Base-by-base conservation (phyloP, 2,329 filamentous ascomycete species). In the Xylariaceae sp. region DNA sequence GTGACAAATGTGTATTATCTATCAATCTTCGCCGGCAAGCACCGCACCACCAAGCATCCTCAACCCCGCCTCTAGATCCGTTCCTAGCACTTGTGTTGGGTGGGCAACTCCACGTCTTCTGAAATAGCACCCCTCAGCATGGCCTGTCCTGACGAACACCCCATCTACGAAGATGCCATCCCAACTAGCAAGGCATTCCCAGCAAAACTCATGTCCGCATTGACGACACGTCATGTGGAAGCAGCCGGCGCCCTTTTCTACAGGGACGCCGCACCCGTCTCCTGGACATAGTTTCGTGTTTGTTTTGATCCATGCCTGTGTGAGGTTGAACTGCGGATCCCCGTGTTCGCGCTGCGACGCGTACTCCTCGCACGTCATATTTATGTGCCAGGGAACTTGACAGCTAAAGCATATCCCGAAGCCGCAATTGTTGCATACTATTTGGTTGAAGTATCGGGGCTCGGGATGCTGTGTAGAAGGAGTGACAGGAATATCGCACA, bases 121-220 rank as follows among this genome's bases (percentile, higher is more conserved):
- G n/a, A n/a, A n/a, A n/a, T n/a, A n/a, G n/a, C n/a, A n/a, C n/a
- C n/a, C n/a, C n/a, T n/a, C n/a, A n/a, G n/a, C n/a, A n/a, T n/a
- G n/a, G n/a, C n/a, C n/a, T n/a, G n/a, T n/a, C n/a, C n/a, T n/a
- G n/a, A n/a, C n/a, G n/a, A n/a, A n/a, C n/a, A n/a, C n/a, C n/a
- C n/a, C n/a, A n/a, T n/a, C n/a, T n/a, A n/a, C n/a, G n/a, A n/a
- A n/a, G n/a, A n/a, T n/a, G n/a, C n/a, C n/a, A 29, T 23, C 36
- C 18, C 29, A 45, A n/a, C 20, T 13, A 15, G 13, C 29, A 20
- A 35, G 29, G 15, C 42, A 45, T 11, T 21, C 21, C 42, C 42
- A 45, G 42, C 42, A 45, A 20, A 45, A 45, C 30, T 26, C 29
- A 29, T 45, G 29, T 3, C 32, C 23, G 42, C 42, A 45, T 8